phyloP scores from a whole-genome alignment of 2,329 filamentous ascomycete genomes.

The Claviceps paspali region DNA sequence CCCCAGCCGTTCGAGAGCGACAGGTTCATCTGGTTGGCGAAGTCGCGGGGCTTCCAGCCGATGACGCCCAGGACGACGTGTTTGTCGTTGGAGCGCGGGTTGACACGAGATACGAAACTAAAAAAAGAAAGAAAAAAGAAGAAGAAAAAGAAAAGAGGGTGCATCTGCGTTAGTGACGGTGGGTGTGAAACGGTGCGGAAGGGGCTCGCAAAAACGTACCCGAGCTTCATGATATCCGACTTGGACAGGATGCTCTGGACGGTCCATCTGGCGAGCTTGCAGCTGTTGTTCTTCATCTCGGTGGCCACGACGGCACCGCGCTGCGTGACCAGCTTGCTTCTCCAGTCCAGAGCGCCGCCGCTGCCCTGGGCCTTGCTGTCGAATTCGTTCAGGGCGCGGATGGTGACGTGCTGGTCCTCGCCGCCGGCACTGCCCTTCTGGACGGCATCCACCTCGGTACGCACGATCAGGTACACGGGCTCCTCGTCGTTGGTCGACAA shows the following conservation, averaged over 20 bases:
- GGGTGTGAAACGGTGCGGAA: too few species aligned
- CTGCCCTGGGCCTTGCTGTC: constrained; percentile 95
- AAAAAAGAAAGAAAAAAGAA: neutral
- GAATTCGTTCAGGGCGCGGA: constrained; percentile 98
- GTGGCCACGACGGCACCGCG: constrained; percentile 95
- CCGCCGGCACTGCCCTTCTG: constrained; percentile 88
- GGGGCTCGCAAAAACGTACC: constrained; percentile 39
- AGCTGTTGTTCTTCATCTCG: constrained; percentile 99
- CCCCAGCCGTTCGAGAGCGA: constrained; percentile 97
- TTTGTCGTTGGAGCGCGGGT: constrained; percentile 82
- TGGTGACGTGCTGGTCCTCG: constrained; percentile 78
- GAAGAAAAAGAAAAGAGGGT: neutral
- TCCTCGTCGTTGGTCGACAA: constrained; percentile 90
- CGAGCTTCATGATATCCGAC: constrained; percentile 98
- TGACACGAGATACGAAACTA: constrained; percentile 87
- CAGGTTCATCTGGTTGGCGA: constrained; percentile 94
- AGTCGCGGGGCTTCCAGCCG: constrained; percentile 95
- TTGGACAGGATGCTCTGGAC: constrained; percentile 92
- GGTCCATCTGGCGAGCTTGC: constrained; percentile 96
- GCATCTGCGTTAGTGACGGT: too few species aligned
- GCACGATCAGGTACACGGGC: constrained; percentile 81
- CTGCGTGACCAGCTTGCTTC: constrained; percentile 84
- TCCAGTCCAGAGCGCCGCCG: constrained; percentile 92
- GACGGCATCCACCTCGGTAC: constrained; percentile 88
- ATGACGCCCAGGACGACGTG: constrained; percentile 92